Evolutionary conservation across 2,329 filamentous ascomycete genomes (phyloP), one percentile per base, ranked within the genome.

Genomic region (Monosporascus sp.): DNA sequence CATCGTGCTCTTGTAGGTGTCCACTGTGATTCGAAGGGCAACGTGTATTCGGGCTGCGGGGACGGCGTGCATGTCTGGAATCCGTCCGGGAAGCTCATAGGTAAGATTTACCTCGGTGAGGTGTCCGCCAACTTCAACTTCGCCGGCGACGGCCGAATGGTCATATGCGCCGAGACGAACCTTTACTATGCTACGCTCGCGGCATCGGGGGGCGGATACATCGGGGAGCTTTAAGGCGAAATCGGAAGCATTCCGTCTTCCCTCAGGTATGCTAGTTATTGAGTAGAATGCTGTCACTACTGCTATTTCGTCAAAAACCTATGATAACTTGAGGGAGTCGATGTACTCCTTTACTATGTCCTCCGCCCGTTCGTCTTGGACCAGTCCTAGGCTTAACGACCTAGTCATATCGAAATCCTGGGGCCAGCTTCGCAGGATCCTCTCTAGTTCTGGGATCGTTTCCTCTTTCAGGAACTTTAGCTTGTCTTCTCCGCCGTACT

Each of bases 401-500:
- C 77, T 73, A 8, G 64, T 69, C 43, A 78, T 78, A 61, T 84
- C 79, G 60, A 84, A 78, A 52, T 78, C 76, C 54, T 77, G 75
- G 11, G 80, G 77, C 83, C 83, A 86, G 55, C 80, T 81, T 58
- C 80, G 74, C 65, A 86, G 67, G 54, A 86, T 82, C 58, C 72
- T 71, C 67, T 83, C 81, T 54, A 80, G 70, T 24, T 70, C 76
- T 31, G 74, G 73, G 60, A 82, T 76, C 54, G 74, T 76, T 66
- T 77, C 77, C 66, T 86, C 82, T 60, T 70, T 74, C 18, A 86
- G 67, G 15, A 80, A 68, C 51, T 68, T 68, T 60, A 83, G 62
- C 63, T 74, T 77, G 49, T 84, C 78, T 65, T 75, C 71, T 1
- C 82, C 82, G 9, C 78, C 82, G 45, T 81, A 72, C 59, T 74